Conservation (phyloP, 1,284 basidiomycete species). For the Leccinum solheimii region DNA sequence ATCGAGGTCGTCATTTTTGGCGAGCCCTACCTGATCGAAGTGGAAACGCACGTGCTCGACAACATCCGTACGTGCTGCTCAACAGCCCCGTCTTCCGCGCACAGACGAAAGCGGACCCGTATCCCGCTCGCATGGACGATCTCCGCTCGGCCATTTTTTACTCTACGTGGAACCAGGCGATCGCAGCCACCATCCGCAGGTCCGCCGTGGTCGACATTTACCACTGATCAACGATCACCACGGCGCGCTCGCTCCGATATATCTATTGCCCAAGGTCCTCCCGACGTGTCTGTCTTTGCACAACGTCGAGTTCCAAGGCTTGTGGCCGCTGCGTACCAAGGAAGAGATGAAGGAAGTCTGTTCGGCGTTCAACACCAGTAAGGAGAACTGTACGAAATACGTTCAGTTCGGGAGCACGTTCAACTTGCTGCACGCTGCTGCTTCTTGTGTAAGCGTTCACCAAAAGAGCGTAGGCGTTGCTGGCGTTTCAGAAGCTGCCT, state of each 20-base stretch:
- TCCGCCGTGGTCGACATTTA: conserved; percentile 87
- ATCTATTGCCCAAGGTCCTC: conserved; percentile 85
- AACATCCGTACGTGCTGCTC: conserved; percentile 90
- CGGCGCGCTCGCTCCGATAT: conserved; percentile 86
- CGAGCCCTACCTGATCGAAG: conserved; percentile 91
- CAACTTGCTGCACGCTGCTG: conserved; percentile 89
- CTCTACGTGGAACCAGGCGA: conserved; percentile 96
- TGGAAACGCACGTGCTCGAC: conserved; percentile 87
- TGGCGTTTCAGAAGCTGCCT: conserved; percentile 91
- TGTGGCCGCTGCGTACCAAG: conserved; percentile 92
- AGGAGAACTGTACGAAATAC: conserved; percentile 92
- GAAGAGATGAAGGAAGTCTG: conserved; percentile 98
- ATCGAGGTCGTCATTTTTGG: conserved; percentile 96
- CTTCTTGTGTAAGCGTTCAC: conserved; percentile 87
- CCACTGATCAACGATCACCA: conserved; percentile 87
- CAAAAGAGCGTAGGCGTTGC: conserved; percentile 92
- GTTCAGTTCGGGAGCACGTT: conserved; percentile 97
- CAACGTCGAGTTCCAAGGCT: conserved; percentile 94
- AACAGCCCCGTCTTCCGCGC: conserved; percentile 94
- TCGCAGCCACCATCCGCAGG: conserved; percentile 84
- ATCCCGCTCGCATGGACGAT: conserved; percentile 95
- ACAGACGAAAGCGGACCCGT: conserved; percentile 91
- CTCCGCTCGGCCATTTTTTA: conserved; percentile 94
- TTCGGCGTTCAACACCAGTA: conserved; percentile 94
- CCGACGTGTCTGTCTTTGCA: conserved; percentile 91